Conservation (phyloP, 2,329 filamentous ascomycete genomes). For the Aspergillus jensenii region DNA sequence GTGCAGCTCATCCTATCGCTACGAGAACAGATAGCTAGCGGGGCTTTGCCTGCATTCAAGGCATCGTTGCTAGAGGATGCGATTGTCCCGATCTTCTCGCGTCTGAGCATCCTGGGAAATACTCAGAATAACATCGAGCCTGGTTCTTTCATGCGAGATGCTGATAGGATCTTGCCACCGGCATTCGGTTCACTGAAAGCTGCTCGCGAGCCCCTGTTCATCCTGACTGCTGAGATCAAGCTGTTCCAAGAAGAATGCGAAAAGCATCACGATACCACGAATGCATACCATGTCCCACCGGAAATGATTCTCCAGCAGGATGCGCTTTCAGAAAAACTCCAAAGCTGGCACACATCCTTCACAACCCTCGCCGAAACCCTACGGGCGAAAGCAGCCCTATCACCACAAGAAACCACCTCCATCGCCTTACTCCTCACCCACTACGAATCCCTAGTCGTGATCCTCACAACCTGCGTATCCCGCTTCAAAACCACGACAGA, state of each 20-base stretch:
- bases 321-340: slow-evolving; percentile 17
- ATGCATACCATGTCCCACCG: slow-evolving; percentile 11
- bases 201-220: slow-evolving; percentile 27
- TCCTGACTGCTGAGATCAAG: slow-evolving; percentile 23
- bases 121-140: neutral
- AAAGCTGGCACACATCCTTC: slow-evolving; percentile 25
- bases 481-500: slow-evolving; percentile 23
- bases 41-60: slow-evolving; percentile 15
- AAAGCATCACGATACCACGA: slow-evolving; percentile 14
- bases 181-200: slow-evolving; percentile 12
- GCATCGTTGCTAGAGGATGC: slow-evolving; percentile 24
- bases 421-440: slow-evolving; percentile 23
- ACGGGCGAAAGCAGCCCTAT: neutral
- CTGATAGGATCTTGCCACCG: neutral
- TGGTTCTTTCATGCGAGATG: slow-evolving; percentile 1
- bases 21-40: slow-evolving; percentile 16
- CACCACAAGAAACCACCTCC: slow-evolving; percentile 18
- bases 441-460: slow-evolving; percentile 26
- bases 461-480: slow-evolving; percentile 22
- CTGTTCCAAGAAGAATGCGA: slow-evolving; percentile 23
- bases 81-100: slow-evolving; percentile 29
- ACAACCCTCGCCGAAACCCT: slow-evolving; percentile 15
- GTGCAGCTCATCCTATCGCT: slow-evolving; percentile 23
- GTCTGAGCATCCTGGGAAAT: slow-evolving; percentile 23
- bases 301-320: slow-evolving; percentile 17